These are phyloP conservation scores for Chenopodium formosanum DNA, from an alignment of 148 eudicot genomes.

Conservation along the genomic window DNA sequence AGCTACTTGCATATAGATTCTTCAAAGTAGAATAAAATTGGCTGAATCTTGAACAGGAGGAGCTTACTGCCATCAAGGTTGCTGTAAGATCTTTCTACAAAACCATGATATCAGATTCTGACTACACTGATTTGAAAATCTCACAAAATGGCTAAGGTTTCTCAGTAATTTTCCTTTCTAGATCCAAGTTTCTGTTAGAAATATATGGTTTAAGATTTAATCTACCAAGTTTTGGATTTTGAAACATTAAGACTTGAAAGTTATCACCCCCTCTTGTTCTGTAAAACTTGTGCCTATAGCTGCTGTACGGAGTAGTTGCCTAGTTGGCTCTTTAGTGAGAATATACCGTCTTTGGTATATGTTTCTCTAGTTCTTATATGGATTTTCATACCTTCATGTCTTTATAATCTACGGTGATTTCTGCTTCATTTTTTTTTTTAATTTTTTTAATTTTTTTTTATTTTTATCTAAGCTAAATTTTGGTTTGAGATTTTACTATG, in stretches of 20 bases:
- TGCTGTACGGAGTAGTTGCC: neutral
- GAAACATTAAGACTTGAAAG: neutral
- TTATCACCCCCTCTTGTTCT: neutral
- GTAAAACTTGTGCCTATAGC: neutral
- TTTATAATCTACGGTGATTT: neutral
- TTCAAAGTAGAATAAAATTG: neutral
- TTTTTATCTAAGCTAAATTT: no score
- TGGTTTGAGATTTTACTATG: no score
- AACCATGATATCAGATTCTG: constrained; percentile 44
- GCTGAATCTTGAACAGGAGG: constrained; percentile 27
- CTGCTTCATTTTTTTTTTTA: no score
- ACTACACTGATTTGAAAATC: constrained; percentile 44
- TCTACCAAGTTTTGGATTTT: neutral
- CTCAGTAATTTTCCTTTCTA: constrained; percentile 28
- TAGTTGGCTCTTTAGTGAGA: neutral
- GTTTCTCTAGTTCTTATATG: neutral
- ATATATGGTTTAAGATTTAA: neutral
- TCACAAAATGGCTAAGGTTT: constrained; percentile 46
- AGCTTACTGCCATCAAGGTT: constrained; percentile 28
- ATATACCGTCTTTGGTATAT: neutral
- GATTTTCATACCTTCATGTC: neutral
- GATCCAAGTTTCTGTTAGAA: constrained; percentile 23
- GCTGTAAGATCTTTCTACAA: constrained; percentile 40
- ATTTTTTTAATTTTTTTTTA: no score
- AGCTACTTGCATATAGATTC: no score